Percentiles rank a stretch among this genome's conserved stretches.
Evolutionary conservation across 257 asterid genomes (phyloP).

Genomic region (Salvia hispanica): DNA sequence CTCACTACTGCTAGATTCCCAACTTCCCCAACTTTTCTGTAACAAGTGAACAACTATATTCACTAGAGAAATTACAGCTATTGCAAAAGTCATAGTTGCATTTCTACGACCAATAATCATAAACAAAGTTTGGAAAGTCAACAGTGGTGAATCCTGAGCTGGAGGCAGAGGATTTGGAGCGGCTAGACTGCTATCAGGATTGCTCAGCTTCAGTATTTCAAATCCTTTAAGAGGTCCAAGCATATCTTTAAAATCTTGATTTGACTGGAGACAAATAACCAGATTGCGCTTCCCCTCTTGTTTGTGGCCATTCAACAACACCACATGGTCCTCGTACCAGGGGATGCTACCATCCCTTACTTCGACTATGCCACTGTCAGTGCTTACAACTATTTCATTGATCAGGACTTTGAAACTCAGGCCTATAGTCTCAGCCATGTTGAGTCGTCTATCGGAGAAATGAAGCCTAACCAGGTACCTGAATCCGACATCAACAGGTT

Average conservation of each 20-base stretch:
- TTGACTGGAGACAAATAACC: constrained; percentile 43
- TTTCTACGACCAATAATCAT: constrained; percentile 31
- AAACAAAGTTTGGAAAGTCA: background rate
- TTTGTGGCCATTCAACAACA: constrained; percentile 46
- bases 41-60: constrained; percentile 34
- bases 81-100: constrained; percentile 29
- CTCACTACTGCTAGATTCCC: constrained; percentile 32
- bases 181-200: constrained; percentile 57
- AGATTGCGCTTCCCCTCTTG: constrained; percentile 41
- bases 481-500: constrained; percentile 53
- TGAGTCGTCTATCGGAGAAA: constrained; percentile 41
- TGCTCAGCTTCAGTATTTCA: constrained; percentile 62
- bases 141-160: constrained; percentile 17
- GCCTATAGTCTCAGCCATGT: constrained; percentile 33
- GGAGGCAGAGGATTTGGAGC: constrained; percentile 39
- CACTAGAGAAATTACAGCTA: constrained; percentile 35
- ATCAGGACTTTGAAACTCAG: constrained; percentile 42
- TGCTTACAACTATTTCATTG: constrained; percentile 30
- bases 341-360: constrained; percentile 37
- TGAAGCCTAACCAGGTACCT: constrained; percentile 58
- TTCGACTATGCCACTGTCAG: constrained; percentile 32
- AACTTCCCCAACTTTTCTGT: constrained; percentile 33
- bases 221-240: constrained; percentile 47
- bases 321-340: constrained; percentile 45
- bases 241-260: constrained; percentile 23